Percentiles rank a stretch among this genome's conserved stretches.
Evolutionary conservation across 2,329 filamentous ascomycete genomes (phyloP).

Genomic region (Penicillium sp.): DNA sequence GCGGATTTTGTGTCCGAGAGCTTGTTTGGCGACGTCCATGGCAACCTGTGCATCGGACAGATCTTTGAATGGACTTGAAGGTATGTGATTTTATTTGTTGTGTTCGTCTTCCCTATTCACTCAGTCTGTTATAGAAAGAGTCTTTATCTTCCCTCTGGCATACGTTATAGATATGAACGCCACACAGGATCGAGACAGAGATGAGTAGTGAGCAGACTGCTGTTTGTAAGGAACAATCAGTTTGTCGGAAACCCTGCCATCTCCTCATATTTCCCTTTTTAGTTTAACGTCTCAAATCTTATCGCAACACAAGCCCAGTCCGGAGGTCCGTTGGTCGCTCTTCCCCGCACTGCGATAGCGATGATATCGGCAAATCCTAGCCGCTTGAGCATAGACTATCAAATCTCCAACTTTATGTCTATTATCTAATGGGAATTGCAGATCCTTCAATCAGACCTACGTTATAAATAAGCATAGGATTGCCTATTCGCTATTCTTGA

Average conservation of each 20-base stretch:
- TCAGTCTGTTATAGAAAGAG: neutral
- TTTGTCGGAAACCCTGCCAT: neutral
- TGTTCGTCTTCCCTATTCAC: neutral
- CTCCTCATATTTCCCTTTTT: slow-evolving; percentile 19
- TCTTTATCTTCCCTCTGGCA: neutral
- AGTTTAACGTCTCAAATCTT: slow-evolving; percentile 4
- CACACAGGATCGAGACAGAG: neutral
- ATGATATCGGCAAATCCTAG: slow-evolving; percentile 7
- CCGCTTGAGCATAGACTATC: slow-evolving; percentile 1
- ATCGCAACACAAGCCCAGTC: slow-evolving; percentile 6
- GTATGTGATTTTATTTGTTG: neutral
- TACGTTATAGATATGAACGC: neutral
- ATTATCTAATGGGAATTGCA: slow-evolving; percentile 9
- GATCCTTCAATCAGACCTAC: neutral
- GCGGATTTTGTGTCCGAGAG: neutral
- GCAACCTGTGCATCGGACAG: neutral
- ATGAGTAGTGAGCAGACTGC: neutral
- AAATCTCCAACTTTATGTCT: neutral
- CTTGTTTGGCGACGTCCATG: no score
- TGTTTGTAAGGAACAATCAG: neutral
- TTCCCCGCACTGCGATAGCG: slow-evolving; percentile 19
- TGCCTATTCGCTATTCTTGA: neutral
- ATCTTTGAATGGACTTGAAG: neutral
- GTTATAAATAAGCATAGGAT: slow-evolving; percentile 8
- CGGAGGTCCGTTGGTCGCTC: neutral